phyloP scores from a whole-genome alignment of 2,329 filamentous ascomycete genomes.

The Westerdykella aurantiaca region DNA sequence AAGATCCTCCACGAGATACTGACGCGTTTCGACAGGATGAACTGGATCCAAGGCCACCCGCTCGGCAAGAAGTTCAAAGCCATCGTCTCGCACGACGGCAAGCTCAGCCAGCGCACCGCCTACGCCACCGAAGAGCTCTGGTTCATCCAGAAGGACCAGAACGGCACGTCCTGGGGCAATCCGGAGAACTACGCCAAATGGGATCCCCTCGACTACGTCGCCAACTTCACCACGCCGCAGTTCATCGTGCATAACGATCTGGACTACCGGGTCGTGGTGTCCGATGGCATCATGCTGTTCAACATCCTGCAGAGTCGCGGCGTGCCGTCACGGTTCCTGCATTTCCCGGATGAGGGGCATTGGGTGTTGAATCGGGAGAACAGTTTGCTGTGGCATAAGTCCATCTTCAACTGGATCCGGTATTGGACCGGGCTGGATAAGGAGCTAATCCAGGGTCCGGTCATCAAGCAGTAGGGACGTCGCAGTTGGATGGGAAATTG shows the following conservation, averaged over 20 bases:
- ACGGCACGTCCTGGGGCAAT: conserved; percentile 35
- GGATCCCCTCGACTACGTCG: conserved; percentile 52
- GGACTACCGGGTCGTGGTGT: conserved; percentile 82
- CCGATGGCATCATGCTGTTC: conserved; percentile 77
- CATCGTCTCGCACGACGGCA: conserved; percentile 80
- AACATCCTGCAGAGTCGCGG: conserved; percentile 74
- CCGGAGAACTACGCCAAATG: conserved; percentile 50
- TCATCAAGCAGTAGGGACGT: conserved; percentile 24
- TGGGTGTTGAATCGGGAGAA: conserved; percentile 91
- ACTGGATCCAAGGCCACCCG: conserved; percentile 86
- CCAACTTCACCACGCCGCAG: conserved; percentile 78
- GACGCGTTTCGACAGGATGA: conserved; percentile 24
- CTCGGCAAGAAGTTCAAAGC: conserved; percentile 82
- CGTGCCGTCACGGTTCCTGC: conserved; percentile 69
- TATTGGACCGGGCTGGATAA: conserved; percentile 29
- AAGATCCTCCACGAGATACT: not conserved
- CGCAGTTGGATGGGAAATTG: too few relatives aligned
- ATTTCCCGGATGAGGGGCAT: conserved; percentile 73
- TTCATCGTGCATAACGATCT: conserved; percentile 83
- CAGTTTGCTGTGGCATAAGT: conserved; percentile 75
- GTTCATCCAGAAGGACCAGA: conserved; percentile 46
- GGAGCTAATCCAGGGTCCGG: conserved; percentile 25
- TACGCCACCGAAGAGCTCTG: conserved; percentile 49
- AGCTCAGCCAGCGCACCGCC: conserved; percentile 56
- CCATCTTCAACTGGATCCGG: conserved; percentile 34